These are phyloP conservation scores for Neurospora sp. DNA, from an alignment of 495 filamentous ascomycete genomes.

Conservation along the genomic window DNA sequence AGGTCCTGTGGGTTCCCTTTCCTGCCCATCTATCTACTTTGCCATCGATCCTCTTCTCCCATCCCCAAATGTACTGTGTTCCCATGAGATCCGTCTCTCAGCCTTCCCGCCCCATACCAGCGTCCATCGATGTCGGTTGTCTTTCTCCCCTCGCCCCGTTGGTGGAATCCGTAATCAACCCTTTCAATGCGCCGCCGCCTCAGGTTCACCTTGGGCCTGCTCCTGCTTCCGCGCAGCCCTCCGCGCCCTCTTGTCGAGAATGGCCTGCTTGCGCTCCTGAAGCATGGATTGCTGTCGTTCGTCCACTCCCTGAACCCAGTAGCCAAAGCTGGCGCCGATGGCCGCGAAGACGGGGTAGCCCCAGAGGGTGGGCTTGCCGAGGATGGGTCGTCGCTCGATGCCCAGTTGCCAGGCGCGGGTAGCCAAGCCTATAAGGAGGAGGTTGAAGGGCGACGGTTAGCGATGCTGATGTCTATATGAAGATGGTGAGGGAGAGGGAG, in stretches of 20 bases:
- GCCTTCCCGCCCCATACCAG: not conserved
- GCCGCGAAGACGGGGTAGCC: slow-evolving; percentile 85
- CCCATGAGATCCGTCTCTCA: not conserved
- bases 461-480: not conserved
- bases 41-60: not conserved
- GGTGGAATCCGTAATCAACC: not conserved
- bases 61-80: not conserved
- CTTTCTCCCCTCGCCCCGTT: not conserved
- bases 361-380: slow-evolving; percentile 67
- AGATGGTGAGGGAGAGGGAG: not conserved
- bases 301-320: slow-evolving; percentile 87
- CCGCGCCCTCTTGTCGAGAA: slow-evolving; percentile 83
- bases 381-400: slow-evolving; percentile 94
- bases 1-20: not conserved
- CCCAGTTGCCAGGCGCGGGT: slow-evolving; percentile 93
- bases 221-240: slow-evolving; percentile 50
- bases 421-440: slow-evolving; percentile 55
- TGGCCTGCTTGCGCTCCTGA: slow-evolving; percentile 57
- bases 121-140: not conserved
- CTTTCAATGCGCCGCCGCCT: slow-evolving; percentile 12
- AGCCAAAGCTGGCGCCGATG: slow-evolving; percentile 84
- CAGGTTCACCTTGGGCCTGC: slow-evolving; percentile 11
- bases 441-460: not conserved
- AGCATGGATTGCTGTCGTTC: slow-evolving; percentile 64
- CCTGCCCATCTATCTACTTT: not conserved